Percentiles rank a stretch among this genome's conserved stretches.
Evolutionary conservation across 2,329 filamentous ascomycete genomes (phyloP).

Genomic region (Ophiostoma australiae): DNA sequence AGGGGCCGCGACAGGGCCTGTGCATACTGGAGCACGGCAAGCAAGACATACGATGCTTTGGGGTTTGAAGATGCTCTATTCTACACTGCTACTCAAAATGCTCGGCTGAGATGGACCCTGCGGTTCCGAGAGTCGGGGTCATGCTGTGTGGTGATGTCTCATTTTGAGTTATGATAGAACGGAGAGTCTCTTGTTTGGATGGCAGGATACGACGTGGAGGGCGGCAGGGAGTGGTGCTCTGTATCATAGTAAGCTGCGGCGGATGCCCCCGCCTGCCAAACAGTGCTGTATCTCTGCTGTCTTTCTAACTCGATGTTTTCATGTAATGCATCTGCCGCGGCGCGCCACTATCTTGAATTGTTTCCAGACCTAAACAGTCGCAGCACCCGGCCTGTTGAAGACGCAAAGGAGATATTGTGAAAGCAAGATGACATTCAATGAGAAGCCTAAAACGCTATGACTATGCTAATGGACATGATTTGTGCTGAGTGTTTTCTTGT

Average conservation of each 20-base stretch:
- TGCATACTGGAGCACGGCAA: not conserved
- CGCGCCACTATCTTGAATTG: not conserved
- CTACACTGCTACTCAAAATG: not conserved
- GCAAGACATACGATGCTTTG: not conserved
- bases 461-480: too few species aligned
- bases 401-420: not conserved
- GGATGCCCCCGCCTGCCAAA: conserved; percentile 12
- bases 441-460: not conserved
- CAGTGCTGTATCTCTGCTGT: not conserved
- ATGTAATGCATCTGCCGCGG: not conserved
- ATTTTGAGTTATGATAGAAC: not conserved
- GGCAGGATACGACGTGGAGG: not conserved
- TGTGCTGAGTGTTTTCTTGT: too few species aligned
- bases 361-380: not conserved
- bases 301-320: not conserved
- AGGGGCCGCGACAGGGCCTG: not conserved
- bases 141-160: not conserved
- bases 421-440: not conserved
- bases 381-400: not conserved
- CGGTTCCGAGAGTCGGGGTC: conserved; percentile 10
- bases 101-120: conserved; percentile 4
- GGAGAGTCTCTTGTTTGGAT: not conserved
- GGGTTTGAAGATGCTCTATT: not conserved
- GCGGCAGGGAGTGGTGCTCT: too few species aligned
- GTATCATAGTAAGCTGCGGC: not conserved